These are phyloP conservation scores for Coemansia furcata DNA, from an alignment of 192 early-diverging fungal genomes.

Conservation along the genomic window DNA sequence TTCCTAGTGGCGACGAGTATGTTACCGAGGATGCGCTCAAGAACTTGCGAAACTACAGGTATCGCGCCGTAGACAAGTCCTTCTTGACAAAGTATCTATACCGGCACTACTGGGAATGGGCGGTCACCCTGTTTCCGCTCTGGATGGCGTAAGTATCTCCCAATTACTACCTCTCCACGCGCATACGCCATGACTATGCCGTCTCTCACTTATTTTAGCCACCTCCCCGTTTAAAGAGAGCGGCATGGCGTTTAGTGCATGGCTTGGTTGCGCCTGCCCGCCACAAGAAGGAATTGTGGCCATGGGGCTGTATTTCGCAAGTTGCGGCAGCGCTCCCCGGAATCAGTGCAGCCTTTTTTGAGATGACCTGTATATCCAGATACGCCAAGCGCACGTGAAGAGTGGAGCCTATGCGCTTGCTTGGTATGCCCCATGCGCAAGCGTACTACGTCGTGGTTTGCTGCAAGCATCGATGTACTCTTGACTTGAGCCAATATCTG, in stretches of 20 bases:
- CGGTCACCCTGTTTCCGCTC: conserved; percentile 80
- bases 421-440: not conserved
- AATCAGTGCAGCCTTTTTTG: not conserved
- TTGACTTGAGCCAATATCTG: not conserved
- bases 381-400: not conserved
- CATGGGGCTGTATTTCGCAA: not conserved
- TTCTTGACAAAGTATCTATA: conserved; percentile 79
- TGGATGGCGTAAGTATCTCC: conserved; percentile 86
- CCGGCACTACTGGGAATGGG: conserved; percentile 87
- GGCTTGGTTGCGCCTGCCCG: not conserved
- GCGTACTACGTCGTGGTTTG: not conserved
- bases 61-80: conserved; percentile 79
- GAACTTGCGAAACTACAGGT: conserved; percentile 77
- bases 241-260: not conserved
- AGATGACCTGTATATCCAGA: conserved; percentile 1
- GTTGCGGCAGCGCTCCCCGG: not conserved
- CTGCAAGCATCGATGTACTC: not conserved
- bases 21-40: conserved; percentile 66
- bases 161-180: not conserved
- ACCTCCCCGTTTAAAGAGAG: not conserved
- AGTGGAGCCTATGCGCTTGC: not conserved
- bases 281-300: not conserved
- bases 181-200: not conserved
- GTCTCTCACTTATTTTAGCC: not conserved
- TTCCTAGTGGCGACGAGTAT: conserved; percentile 57